Conservation (phyloP, 805 yeast species). For the Candida coleopterorum region DNA sequence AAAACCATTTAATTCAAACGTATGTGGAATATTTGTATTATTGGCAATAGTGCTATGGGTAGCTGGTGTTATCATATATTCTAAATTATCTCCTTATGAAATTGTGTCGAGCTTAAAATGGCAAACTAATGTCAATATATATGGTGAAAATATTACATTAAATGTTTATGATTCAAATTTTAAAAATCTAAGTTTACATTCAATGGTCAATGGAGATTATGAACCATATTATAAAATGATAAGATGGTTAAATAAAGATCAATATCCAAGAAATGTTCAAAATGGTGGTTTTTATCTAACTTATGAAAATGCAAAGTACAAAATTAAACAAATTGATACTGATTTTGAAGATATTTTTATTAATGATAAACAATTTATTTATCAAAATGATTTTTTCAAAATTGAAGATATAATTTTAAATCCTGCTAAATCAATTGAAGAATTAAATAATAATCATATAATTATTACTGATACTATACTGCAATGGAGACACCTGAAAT, state of each 20-base stretch:
- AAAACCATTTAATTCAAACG: slow-evolving; percentile 8
- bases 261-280: slow-evolving; percentile 22
- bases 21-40: slow-evolving; percentile 4
- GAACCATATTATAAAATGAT: slow-evolving; percentile 13
- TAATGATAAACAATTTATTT: slow-evolving; percentile 30
- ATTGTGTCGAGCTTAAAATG: slow-evolving; percentile 18
- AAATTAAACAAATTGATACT: slow-evolving; percentile 24
- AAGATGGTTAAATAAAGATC: slow-evolving; percentile 26
- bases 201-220: slow-evolving; percentile 20
- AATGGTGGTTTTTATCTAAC: slow-evolving; percentile 29
- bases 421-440: slow-evolving; percentile 40
- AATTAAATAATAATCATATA: slow-evolving; percentile 41
- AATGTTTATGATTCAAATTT: slow-evolving; percentile 22
- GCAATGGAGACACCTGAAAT: slow-evolving; percentile 41
- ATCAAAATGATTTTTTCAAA: slow-evolving; percentile 35
- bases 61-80: slow-evolving; percentile 21
- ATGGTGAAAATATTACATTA: slow-evolving; percentile 28
- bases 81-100: slow-evolving; percentile 17
- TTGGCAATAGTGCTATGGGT: slow-evolving; percentile 21
- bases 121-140: slow-evolving; percentile 18
- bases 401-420: slow-evolving; percentile 31
- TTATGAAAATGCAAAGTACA: slow-evolving; percentile 10
- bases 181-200: slow-evolving; percentile 25
- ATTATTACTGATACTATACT: slow-evolving; percentile 45
- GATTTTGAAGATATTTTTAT: slow-evolving; percentile 25